Conservation (phyloP, 73 alveolate genomes). For the Blepharisma japonicum region DNA sequence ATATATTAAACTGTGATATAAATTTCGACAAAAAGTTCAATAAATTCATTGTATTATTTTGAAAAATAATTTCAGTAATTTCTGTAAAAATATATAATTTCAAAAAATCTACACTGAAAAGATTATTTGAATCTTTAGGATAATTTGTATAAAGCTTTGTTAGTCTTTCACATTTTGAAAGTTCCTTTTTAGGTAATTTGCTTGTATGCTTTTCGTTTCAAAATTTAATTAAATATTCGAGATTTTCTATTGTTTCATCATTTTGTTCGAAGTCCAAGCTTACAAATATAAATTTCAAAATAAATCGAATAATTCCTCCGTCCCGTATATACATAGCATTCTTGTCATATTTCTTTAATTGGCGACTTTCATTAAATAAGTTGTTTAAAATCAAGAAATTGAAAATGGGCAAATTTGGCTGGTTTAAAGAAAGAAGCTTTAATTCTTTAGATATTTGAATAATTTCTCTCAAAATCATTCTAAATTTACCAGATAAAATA, state of each 20-base stretch:
- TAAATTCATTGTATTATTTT: background rate
- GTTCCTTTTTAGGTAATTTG: background rate
- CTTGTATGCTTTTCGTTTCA: background rate
- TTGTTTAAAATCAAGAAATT: background rate
- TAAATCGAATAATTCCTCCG: slow-evolving; percentile 5
- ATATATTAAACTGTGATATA: background rate
- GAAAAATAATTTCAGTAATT: background rate
- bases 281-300: background rate
- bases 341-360: background rate
- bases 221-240: background rate
- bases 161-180: background rate
- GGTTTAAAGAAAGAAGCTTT: background rate
- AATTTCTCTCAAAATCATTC: background rate
- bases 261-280: background rate
- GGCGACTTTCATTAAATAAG: background rate
- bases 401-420: background rate
- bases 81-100: background rate
- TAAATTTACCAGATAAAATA: background rate
- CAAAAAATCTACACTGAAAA: background rate
- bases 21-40: background rate
- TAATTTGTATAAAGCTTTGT: background rate
- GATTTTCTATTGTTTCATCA: background rate
- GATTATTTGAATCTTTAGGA: background rate
- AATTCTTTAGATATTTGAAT: background rate
- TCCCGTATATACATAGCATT: background rate